A percentile compares a stretch with the other conserved stretches of the same genome.
Evolutionary conservation across 495 filamentous ascomycete species (phyloP).

Genomic region (Lichina pygmaea): DNA sequence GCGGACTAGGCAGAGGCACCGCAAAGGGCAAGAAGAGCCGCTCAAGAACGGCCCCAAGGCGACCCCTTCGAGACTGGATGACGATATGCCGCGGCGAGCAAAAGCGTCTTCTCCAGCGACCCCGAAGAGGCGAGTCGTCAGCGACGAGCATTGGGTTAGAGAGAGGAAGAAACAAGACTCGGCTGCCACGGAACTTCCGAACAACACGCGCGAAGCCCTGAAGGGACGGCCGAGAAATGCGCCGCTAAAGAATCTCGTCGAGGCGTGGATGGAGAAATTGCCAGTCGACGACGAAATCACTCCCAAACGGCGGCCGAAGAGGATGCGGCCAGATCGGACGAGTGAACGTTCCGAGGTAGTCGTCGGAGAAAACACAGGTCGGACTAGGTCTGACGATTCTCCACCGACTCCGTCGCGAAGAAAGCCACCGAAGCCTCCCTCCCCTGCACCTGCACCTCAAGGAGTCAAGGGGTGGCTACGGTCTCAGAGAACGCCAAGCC

Average conservation of each 20-base stretch:
- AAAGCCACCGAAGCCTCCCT: too few relatives aligned
- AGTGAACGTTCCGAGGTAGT: not conserved
- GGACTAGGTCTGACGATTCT: too few relatives aligned
- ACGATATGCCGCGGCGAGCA: not conserved
- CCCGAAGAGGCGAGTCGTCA: constrained; percentile 54
- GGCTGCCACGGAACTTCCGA: not conserved
- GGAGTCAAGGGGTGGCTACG: too few relatives aligned
- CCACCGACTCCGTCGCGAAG: too few relatives aligned
- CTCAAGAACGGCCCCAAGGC: not conserved
- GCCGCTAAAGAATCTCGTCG: constrained; percentile 3
- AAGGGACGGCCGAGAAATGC: constrained; percentile 9
- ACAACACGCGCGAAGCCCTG: not conserved
- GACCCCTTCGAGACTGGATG: not conserved
- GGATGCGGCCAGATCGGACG: not conserved
- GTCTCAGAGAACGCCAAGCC: too few relatives aligned
- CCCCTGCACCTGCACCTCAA: too few relatives aligned
- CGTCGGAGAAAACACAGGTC: too few relatives aligned
- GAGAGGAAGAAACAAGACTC: constrained; percentile 6
- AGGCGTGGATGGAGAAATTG: constrained; percentile 11
- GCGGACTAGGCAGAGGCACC: not conserved
- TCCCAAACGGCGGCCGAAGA: not conserved
- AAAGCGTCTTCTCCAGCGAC: constrained; percentile 3
- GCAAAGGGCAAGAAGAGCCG: not conserved
- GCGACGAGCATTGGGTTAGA: constrained; percentile 43
- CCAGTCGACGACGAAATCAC: constrained; percentile 5